Conservation (phyloP, 495 filamentous ascomycete species). For the Neurospora sp. region DNA sequence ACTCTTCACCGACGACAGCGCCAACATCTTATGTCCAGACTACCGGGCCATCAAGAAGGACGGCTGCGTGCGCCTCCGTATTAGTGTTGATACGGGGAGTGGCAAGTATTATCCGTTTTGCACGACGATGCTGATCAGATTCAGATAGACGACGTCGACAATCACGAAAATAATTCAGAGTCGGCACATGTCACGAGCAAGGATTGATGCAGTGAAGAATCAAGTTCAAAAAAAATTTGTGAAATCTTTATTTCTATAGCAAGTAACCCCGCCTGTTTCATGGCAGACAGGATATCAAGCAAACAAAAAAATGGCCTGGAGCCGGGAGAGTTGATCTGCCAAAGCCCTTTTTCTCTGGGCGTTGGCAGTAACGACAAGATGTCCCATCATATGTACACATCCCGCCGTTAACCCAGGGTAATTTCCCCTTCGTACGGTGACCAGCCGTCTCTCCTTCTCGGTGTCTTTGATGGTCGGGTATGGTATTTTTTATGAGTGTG, state of each 20-base stretch:
- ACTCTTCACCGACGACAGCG: not conserved
- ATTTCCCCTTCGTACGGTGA: not conserved
- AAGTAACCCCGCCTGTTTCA: not conserved
- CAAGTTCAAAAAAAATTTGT: not conserved
- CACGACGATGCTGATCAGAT: not conserved
- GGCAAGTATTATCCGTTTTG: not conserved
- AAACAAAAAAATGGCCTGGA: not conserved
- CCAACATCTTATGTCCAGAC: not conserved
- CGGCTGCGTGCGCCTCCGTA: not conserved
- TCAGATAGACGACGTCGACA: not conserved
- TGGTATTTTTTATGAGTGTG: not conserved
- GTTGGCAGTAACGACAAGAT: not conserved
- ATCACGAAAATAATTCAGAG: not conserved
- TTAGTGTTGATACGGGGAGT: not conserved
- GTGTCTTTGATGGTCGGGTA: constrained; percentile 2
- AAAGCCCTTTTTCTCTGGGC: not conserved
- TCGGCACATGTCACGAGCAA: not conserved
- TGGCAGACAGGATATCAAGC: constrained; percentile 1
- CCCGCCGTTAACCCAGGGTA: not conserved
- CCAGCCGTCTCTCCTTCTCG: not conserved
- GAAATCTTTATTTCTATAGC: not conserved
- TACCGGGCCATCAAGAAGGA: not conserved
- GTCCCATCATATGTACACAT: not conserved
- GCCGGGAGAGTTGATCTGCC: not conserved
- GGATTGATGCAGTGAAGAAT: not conserved